These are phyloP conservation scores for Aspergillus tanneri DNA, from an alignment of 2,329 filamentous ascomycete species.

Conservation along the genomic window DNA sequence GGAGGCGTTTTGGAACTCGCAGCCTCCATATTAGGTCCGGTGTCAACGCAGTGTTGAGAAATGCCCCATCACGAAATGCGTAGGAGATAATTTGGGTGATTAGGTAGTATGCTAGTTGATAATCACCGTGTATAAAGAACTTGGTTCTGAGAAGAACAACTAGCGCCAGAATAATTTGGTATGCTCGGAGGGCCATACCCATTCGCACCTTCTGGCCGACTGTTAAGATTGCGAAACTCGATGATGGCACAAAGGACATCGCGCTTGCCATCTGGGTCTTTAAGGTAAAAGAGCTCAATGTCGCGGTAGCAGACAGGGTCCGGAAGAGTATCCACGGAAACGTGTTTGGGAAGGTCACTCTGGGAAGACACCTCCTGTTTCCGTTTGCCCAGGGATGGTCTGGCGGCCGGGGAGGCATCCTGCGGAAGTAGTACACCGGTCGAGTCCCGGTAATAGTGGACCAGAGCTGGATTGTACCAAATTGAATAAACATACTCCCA, in stretches of 20 bases:
- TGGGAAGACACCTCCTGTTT: too few species aligned
- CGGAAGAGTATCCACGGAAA: too few species aligned
- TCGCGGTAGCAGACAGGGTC: conserved; percentile 3
- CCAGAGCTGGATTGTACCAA: too few species aligned
- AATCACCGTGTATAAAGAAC: conserved; percentile 31
- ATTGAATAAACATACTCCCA: too few species aligned
- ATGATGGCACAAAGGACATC: conserved; percentile 27
- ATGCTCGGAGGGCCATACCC: conserved; percentile 18
- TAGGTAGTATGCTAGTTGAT: conserved; percentile 27
- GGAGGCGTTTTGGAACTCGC: conserved; percentile 18
- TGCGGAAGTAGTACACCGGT: too few species aligned
- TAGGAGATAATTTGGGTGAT: conserved; percentile 26
- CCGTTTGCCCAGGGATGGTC: too few species aligned
- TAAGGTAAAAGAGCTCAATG: conserved; percentile 28
- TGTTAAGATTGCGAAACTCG: conserved; percentile 30
- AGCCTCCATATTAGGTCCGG: conserved; percentile 27
- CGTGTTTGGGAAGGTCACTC: too few species aligned
- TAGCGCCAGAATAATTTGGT: background rate
- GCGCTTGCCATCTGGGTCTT: conserved; percentile 22
- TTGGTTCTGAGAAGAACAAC: conserved; percentile 24
- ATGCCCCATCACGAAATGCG: conserved; percentile 25
- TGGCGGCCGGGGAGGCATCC: too few species aligned
- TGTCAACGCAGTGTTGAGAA: conserved; percentile 25
- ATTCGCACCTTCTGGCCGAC: conserved; percentile 26
- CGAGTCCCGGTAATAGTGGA: too few species aligned